phyloP scores from a whole-genome alignment of 192 early-diverging fungal genomes.

The Chytriomyces sp. region DNA sequence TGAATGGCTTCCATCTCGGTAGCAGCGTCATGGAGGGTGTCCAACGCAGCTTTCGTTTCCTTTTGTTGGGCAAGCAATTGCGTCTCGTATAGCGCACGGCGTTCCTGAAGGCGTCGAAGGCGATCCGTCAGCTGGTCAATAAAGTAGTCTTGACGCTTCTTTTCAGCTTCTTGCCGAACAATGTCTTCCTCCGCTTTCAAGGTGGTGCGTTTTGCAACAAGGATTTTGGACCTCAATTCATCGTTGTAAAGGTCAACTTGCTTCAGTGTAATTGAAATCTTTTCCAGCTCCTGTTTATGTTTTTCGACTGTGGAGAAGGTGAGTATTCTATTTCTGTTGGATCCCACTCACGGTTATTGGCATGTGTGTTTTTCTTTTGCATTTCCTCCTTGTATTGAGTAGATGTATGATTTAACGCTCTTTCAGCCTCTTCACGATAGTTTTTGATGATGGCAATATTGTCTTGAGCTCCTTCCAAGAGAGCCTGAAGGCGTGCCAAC shows the following conservation, averaged over 20 bases:
- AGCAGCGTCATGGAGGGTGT: slow-evolving; percentile 61
- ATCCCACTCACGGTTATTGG: slow-evolving; percentile 41
- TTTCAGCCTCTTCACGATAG: slow-evolving; percentile 56
- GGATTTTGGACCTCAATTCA: slow-evolving; percentile 55
- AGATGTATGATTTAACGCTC: slow-evolving; percentile 37
- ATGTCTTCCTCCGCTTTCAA: slow-evolving; percentile 68
- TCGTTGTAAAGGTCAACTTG: slow-evolving; percentile 67
- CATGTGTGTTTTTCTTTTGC: slow-evolving; percentile 42
- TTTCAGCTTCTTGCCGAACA: slow-evolving; percentile 59
- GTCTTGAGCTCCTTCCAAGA: slow-evolving; percentile 54
- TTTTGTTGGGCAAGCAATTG: slow-evolving; percentile 58
- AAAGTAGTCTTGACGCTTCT: slow-evolving; percentile 66
- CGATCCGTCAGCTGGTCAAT: slow-evolving; percentile 62
- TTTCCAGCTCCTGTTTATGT: slow-evolving; percentile 62
- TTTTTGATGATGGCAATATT: slow-evolving; percentile 49
- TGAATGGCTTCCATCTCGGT: slow-evolving; percentile 68
- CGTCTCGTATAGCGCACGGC: slow-evolving; percentile 54
- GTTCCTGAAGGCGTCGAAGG: slow-evolving; percentile 55
- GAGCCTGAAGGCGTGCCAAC: slow-evolving; percentile 55
- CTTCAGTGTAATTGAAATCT: slow-evolving; percentile 57
- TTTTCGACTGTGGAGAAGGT: slow-evolving; percentile 44
- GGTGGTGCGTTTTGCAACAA: slow-evolving; percentile 60
- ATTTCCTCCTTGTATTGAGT: slow-evolving; percentile 52
- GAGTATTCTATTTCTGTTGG: neutral
- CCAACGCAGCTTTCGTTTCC: slow-evolving; percentile 57